A percentile compares a stretch with the other conserved stretches of the same genome.
Conservation (phyloP, 176 grass and related monocot species). For the Chrysopogon serrulatus region DNA sequence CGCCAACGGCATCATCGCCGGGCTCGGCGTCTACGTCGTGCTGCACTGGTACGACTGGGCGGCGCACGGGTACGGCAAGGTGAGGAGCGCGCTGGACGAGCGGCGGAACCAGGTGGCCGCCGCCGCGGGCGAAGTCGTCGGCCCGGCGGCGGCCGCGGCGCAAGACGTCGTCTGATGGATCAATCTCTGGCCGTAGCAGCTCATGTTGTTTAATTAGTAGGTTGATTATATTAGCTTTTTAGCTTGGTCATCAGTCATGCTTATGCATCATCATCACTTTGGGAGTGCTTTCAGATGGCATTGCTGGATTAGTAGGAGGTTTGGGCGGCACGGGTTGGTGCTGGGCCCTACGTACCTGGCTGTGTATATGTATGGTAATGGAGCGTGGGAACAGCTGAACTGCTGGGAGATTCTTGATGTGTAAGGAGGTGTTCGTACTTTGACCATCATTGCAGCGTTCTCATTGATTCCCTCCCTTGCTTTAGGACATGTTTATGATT, state of each 20-base stretch:
- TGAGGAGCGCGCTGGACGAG: constrained; percentile 23
- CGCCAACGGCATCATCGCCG: constrained; percentile 72
- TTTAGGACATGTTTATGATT: background rate
- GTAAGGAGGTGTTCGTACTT: constrained; percentile 19
- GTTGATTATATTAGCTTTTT: background rate
- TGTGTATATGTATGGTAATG: background rate
- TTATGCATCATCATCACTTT: background rate
- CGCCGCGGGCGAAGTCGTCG: background rate
- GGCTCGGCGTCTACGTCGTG: constrained; percentile 38
- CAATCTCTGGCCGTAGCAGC: background rate
- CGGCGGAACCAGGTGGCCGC: constrained; percentile 35
- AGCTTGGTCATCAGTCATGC: background rate
- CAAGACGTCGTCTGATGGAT: constrained; percentile 6
- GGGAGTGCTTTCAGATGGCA: background rate
- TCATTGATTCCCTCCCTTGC: background rate
- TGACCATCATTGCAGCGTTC: constrained; percentile 19
- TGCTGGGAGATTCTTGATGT: constrained; percentile 7
- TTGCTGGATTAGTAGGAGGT: background rate
- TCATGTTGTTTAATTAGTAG: background rate
- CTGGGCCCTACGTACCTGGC: too few relatives aligned
- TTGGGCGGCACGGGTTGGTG: background rate
- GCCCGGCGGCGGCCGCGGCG: background rate
- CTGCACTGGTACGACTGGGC: constrained; percentile 61
- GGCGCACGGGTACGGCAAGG: background rate
- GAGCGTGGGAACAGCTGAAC: background rate